Base-by-base conservation (phyloP, 176 grass and related monocot genomes). In the Oryza meridionalis region DNA sequence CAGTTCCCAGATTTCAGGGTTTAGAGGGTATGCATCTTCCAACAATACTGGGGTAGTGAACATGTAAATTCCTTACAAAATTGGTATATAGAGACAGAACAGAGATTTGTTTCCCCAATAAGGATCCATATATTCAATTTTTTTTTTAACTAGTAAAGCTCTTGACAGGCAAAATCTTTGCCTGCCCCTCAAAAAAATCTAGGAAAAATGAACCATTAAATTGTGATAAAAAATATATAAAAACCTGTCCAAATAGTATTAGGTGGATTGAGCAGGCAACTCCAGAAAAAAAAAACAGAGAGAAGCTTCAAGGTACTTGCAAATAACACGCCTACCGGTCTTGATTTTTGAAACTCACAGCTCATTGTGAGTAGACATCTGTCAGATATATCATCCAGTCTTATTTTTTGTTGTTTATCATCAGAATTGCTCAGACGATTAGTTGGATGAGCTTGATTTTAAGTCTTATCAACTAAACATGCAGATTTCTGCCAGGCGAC, bases 241-340 rank as follows among this genome's bases (percentile, higher is more conserved):
- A 81, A 75, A 81, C 9, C 6, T 33, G 25, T 4, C 14, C 3
- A 17, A 5, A 47, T 63, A 81, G 59, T 51, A 38, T 46, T 59
- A 17, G 38, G 73, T 58, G 13, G 67, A 42, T 33, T 31, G 72
- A 83, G 65, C 42, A 89, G 42, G 44, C 53, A 43, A 44, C 67
- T 67, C 67, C 14, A 78, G 33, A 63, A 29, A 24, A 22, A 22
- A 49, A 55, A 58, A 17, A 58, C 12, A 49, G 53, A 35, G 31
- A 61, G 79, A 90, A 83, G 79, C 79, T 86, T 86, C 84, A 69
- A 86, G 79, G 88, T 13, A 83, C 68, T 82, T 86, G 73, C 50
- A 50, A 46, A 80, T 70, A 74, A 78, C 58, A 66, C 77, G n/a
- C 42, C 76, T 69, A 38, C 62, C 69, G 64, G 55, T 81, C 49